Conservation (phyloP, 129 eudicot species). For the Flaveria linearis region DNA sequence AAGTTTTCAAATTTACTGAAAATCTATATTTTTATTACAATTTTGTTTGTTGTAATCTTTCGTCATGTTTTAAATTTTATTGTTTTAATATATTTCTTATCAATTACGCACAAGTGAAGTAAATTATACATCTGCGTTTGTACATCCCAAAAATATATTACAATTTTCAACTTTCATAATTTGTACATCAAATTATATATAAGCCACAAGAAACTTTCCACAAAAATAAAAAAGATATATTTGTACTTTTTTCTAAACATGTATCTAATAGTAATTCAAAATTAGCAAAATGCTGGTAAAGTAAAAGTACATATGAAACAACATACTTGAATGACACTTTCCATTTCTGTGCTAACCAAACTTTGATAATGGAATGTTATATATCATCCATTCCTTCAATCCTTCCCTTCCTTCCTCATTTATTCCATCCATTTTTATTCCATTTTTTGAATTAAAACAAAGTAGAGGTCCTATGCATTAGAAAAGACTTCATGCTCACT, state of each 20-base stretch:
- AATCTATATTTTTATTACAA: no score
- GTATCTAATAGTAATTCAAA: not conserved
- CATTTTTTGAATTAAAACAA: not conserved
- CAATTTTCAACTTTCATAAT: no score
- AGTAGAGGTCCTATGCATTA: not conserved
- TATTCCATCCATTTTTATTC: not conserved
- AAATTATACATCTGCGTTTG: not conserved
- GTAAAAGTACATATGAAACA: not conserved
- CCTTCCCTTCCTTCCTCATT: not conserved
- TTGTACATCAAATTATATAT: no score
- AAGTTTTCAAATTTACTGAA: not conserved
- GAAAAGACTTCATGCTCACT: not conserved
- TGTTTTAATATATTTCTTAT: no score
- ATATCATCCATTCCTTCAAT: not conserved
- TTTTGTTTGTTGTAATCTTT: not conserved
- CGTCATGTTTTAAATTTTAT: no score
- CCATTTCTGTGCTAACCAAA: not conserved
- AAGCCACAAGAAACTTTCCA: no score
- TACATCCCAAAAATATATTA: not conserved
- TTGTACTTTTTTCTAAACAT: not conserved
- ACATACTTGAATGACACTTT: not conserved
- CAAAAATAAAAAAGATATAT: not conserved
- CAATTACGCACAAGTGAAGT: not conserved
- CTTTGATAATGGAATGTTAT: not conserved
- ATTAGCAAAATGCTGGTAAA: not conserved